These are phyloP conservation scores for Cucumis sativus DNA, from an alignment of 306 rosid species.

Conservation along the genomic window DNA sequence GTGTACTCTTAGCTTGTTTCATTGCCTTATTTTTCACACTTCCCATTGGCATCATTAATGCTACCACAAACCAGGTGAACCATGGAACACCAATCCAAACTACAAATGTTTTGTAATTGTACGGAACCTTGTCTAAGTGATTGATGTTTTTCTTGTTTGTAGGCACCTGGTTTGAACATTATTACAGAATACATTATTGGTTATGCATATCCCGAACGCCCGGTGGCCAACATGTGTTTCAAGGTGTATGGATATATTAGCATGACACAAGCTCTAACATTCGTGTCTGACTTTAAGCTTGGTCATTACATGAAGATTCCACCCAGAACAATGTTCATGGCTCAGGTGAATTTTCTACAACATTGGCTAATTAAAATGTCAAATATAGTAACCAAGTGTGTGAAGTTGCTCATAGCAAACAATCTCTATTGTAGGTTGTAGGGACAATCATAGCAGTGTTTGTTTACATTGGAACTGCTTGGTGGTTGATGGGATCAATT, in stretches of 20 bases:
- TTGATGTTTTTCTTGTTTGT: constrained; percentile 9
- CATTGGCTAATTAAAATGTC: neutral
- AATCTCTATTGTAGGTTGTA: constrained; percentile 26
- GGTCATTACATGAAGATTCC: constrained; percentile 98
- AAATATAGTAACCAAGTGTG: too few relatives aligned
- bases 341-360: constrained; percentile 39
- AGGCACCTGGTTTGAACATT: constrained; percentile 73
- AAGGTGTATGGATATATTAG: constrained; percentile 92
- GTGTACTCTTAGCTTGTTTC: constrained; percentile 58
- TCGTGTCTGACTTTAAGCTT: constrained; percentile 64
- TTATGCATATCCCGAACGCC: constrained; percentile 71
- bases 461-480: constrained; percentile 48
- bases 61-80: constrained; percentile 77
- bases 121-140: too few relatives aligned
- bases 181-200: constrained; percentile 85
- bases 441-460: constrained; percentile 52
- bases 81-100: neutral
- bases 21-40: constrained; percentile 50
- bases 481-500: constrained; percentile 69
- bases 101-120: neutral
- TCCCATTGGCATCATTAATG: constrained; percentile 57
- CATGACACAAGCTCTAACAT: constrained; percentile 63
- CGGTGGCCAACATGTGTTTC: constrained; percentile 95
- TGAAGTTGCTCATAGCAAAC: neutral
- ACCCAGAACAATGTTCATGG: constrained; percentile 82